These are phyloP conservation scores for Amaranthus palmeri DNA, from an alignment of 148 eudicot genomes.

Conservation along the genomic window DNA sequence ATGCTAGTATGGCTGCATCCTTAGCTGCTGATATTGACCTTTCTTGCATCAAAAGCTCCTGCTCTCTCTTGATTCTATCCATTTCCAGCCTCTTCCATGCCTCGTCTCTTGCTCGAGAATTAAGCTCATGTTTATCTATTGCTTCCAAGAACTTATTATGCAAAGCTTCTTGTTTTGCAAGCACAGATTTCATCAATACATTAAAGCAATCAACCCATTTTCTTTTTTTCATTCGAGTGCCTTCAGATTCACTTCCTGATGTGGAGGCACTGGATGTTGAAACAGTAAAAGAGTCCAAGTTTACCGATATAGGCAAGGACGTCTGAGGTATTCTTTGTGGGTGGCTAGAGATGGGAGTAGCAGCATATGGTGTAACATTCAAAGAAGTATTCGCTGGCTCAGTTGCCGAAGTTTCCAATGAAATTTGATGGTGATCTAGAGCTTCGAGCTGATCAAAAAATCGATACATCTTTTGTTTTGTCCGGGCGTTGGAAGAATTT, in stretches of 20 bases:
- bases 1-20: constrained; percentile 68
- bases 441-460: constrained; percentile 69
- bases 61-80: constrained; percentile 58
- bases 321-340: constrained; percentile 29
- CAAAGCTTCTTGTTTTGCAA: constrained; percentile 69
- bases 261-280: constrained; percentile 62
- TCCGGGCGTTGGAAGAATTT: constrained; percentile 39
- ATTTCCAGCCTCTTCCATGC: constrained; percentile 67
- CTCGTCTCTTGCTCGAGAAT: constrained; percentile 63
- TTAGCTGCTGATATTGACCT: constrained; percentile 55
- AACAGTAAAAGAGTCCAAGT: constrained; percentile 29
- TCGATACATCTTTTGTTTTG: constrained; percentile 54
- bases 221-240: constrained; percentile 46
- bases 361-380: constrained; percentile 23
- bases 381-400: constrained; percentile 22
- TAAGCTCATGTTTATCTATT: constrained; percentile 60
- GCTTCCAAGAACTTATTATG: constrained; percentile 69
- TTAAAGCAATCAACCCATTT: constrained; percentile 48
- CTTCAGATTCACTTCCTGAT: constrained; percentile 45
- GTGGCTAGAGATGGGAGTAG: constrained; percentile 19
- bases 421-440: constrained; percentile 37
- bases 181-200: constrained; percentile 51
- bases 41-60: constrained; percentile 53
- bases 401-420: constrained; percentile 30
- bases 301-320: constrained; percentile 30